Percentiles rank a stretch among this genome's conserved stretches.
Evolutionary conservation across 2,329 filamentous ascomycete species (phyloP).

Genomic region (Xylariaceae sp.): DNA sequence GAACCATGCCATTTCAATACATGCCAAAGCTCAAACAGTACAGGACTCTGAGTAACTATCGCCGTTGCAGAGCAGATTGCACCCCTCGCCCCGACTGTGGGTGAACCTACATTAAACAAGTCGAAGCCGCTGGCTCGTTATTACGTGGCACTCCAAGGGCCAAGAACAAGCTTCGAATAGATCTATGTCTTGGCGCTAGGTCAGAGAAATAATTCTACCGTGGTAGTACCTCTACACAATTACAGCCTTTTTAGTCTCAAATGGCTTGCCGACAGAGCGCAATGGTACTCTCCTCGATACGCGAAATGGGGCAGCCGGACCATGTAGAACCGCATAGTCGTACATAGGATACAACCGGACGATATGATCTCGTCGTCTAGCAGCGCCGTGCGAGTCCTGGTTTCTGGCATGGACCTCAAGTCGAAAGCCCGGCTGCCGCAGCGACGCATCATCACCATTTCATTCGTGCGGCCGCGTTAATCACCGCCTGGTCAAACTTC

Average conservation of each 20-base stretch:
- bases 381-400: neutral
- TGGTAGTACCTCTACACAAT: neutral
- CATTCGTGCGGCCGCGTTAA: slow-evolving; percentile 1
- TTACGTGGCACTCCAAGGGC: too few species aligned
- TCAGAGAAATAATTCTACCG: neutral
- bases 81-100: too few species aligned
- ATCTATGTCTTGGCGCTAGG: too few species aligned
- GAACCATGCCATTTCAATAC: too few species aligned
- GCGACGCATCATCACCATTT: slow-evolving; percentile 18
- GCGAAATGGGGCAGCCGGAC: slow-evolving; percentile 13
- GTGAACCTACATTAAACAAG: too few species aligned
- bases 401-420: neutral
- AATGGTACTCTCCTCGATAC: neutral
- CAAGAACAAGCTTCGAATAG: too few species aligned
- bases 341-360: slow-evolving; percentile 1
- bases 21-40: too few species aligned
- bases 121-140: too few species aligned
- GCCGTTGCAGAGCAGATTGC: too few species aligned
- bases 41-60: too few species aligned
- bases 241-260: slow-evolving; percentile 18
- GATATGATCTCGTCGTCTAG: neutral
- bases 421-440: neutral
- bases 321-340: slow-evolving; percentile 1
- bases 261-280: neutral
- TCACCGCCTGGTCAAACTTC: slow-evolving; percentile 22